A percentile compares a stretch with the other conserved stretches of the same genome.
Conservation (phyloP, 352 stramenopile species). For the Phytophthora sojae region DNA sequence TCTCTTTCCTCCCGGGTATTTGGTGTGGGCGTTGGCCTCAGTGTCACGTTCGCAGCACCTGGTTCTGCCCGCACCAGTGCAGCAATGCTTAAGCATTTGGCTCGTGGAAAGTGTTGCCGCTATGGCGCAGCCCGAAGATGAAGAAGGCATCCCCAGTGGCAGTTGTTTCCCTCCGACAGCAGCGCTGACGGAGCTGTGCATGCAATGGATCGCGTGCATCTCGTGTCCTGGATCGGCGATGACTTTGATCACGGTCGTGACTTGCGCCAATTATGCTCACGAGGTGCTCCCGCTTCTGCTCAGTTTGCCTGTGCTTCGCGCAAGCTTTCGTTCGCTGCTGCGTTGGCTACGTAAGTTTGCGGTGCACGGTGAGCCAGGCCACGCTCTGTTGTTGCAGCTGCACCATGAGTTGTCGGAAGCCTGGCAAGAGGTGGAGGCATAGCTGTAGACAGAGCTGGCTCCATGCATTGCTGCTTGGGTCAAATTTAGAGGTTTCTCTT, state of each 20-base stretch:
- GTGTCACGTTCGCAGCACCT: background rate
- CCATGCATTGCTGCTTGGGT: too few species aligned
- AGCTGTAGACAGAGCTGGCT: background rate
- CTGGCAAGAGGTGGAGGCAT: background rate
- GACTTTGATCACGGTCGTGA: slow-evolving; percentile 7
- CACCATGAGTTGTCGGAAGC: slow-evolving; percentile 15
- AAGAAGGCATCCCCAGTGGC: background rate
- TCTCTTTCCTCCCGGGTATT: slow-evolving; percentile 8
- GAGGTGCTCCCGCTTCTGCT: slow-evolving; percentile 24
- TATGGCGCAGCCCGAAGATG: slow-evolving; percentile 5
- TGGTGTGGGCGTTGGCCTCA: background rate
- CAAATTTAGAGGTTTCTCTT: too few species aligned
- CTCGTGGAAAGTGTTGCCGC: background rate
- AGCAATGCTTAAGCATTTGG: slow-evolving; percentile 1
- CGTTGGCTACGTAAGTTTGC: slow-evolving; percentile 5
- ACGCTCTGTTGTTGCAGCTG: slow-evolving; percentile 8
- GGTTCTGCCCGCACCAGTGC: slow-evolving; percentile 6
- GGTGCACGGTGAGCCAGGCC: too few species aligned
- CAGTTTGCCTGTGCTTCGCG: slow-evolving; percentile 9
- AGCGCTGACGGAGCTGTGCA: slow-evolving; percentile 16
- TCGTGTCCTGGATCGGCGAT: background rate
- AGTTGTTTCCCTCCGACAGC: background rate
- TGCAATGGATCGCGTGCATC: slow-evolving; percentile 12
- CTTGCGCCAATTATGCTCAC: slow-evolving; percentile 14
- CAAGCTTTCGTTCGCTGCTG: slow-evolving; percentile 3